Base-by-base conservation (phyloP, 2,329 filamentous ascomycete genomes). In the Falciphora oryzae region DNA sequence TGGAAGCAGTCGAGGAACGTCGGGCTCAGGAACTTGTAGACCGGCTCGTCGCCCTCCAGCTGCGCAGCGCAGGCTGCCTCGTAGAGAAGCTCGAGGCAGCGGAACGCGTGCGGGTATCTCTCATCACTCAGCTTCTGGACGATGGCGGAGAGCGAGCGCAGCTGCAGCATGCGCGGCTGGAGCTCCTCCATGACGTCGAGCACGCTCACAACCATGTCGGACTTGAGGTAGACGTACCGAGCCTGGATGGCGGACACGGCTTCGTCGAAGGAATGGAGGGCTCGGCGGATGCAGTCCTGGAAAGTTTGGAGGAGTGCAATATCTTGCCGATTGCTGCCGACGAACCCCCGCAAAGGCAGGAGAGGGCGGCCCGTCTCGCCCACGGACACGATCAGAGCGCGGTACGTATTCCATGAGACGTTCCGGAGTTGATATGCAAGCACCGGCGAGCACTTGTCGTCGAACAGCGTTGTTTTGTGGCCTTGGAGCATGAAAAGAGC, bases 401-500 rank as follows among this genome's bases (percentile, higher is more conserved):
- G 78, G 71, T 83, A 80, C 1, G 82, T 79, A 28, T 83, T 79
- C 78, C 78, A 79, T 0, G 80, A 80, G 14, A 84, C 73, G 65
- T 82, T 77, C 0, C 75, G 71, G 31, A 85, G 76, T 65, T 84
- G 80, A 64, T 80, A 84, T 1, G 69, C 70, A 4, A 76, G 70
- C 1, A 76, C 73, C 0, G 79, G 78, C 8, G 73, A 68, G 18
- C 77, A 79, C 61, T 79, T 71, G 4, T 69, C 28, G 65, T 77
- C 78, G 70, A 93, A 97, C 1, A 97, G 72, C 1, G 87, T 89
- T 2, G 90, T 94, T 7, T 88, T 84, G 4, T 95, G 78, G 0
- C 93, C 93, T 64, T 87, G 85, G 0, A 98, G 82, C 91, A 97
- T 96, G 70, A 92, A 94, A 0, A 97, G 79, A 0, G 87, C 85